Evolutionary conservation across 768 basidiomycete genomes (phyloP).

Genomic region (Russula sp.): DNA sequence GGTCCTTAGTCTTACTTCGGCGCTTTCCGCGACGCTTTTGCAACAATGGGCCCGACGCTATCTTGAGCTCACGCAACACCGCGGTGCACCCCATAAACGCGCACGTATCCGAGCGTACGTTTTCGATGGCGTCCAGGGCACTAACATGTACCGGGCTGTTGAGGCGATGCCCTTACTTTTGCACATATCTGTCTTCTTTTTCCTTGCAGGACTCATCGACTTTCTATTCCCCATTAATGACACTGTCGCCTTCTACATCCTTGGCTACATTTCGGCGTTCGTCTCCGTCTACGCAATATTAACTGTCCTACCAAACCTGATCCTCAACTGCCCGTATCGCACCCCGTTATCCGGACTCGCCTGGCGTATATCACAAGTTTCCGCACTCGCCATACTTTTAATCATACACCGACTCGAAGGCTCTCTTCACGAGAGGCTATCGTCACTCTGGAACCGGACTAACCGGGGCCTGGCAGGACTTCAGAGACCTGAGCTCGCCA

Average conservation of each 20-base stretch:
- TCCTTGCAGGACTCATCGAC: conserved; percentile 14
- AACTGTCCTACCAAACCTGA: conserved; percentile 2
- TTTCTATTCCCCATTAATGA: conserved; percentile 6
- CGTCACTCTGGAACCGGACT: neutral
- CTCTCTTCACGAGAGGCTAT: neutral
- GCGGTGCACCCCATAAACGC: neutral
- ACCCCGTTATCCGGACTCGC: conserved; percentile 10
- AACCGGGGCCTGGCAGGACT: neutral
- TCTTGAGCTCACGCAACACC: neutral
- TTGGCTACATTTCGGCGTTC: neutral
- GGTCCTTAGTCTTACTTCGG: neutral
- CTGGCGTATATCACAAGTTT: neutral
- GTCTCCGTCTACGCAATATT: neutral
- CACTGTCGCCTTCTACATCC: neutral
- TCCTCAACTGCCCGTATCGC: conserved; percentile 9
- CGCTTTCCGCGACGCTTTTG: conserved; percentile 16
- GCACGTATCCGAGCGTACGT: neutral
- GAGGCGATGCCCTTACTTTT: neutral
- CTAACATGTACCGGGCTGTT: neutral
- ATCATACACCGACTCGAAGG: neutral
- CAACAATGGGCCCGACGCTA: conserved; percentile 11
- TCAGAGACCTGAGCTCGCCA: neutral
- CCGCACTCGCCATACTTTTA: neutral
- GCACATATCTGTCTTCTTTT: conserved; percentile 9
- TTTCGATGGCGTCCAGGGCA: neutral